Evolutionary conservation across 2,329 filamentous ascomycete species (phyloP).

Genomic region (Tolypocladium nubicola): DNA sequence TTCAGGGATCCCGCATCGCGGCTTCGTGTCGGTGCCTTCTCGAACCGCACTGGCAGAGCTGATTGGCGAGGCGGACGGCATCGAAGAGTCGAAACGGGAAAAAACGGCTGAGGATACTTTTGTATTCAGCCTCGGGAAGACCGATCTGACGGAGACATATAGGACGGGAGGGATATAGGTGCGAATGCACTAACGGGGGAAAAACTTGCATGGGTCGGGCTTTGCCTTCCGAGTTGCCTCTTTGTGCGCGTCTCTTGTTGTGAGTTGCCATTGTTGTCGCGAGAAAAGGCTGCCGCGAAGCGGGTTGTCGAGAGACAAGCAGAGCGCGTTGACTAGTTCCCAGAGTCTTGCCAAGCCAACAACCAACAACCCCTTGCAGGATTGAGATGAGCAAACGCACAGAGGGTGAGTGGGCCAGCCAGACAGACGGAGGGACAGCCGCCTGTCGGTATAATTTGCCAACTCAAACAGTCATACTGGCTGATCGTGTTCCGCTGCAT

Average conservation of each 20-base stretch:
- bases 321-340: neutral
- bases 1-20: neutral
- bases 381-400: neutral
- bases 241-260: neutral
- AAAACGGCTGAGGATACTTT: neutral
- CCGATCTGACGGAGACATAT: neutral
- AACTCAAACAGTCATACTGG: neutral
- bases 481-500: neutral
- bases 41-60: neutral
- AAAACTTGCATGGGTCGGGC: neutral
- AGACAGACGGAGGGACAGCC: neutral
- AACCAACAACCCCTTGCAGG: neutral
- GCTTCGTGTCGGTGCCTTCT: neutral
- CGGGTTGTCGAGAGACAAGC: neutral
- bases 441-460: too few species aligned
- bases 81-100: neutral
- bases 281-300: neutral
- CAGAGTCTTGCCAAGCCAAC: neutral
- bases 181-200: neutral
- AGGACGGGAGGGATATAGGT: neutral
- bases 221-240: neutral
- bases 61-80: neutral
- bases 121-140: neutral
- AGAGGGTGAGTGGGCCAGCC: neutral
- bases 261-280: neutral